phyloP scores from a whole-genome alignment of 2,329 filamentous ascomycete genomes.

The Venturia pyrina region DNA sequence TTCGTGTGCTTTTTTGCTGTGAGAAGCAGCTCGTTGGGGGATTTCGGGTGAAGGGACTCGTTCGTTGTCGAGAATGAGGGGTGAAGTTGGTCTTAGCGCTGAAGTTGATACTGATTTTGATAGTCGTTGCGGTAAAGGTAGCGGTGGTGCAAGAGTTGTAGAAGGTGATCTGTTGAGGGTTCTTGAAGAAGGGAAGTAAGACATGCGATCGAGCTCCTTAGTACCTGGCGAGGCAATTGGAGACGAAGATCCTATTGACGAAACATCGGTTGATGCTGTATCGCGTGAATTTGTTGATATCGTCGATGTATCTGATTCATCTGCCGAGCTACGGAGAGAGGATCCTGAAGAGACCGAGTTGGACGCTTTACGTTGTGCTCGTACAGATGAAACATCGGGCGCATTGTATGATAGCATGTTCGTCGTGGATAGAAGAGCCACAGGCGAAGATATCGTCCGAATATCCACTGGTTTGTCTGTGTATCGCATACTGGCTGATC shows the following conservation, averaged over 20 bases:
- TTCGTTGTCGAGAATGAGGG: background rate
- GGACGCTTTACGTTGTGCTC: constrained; percentile 17
- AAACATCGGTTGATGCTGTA: constrained; percentile 27
- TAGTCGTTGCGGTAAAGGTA: background rate
- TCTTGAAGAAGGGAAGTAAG: background rate
- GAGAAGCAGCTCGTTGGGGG: constrained; percentile 69
- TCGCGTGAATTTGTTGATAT: constrained; percentile 37
- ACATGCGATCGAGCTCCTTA: background rate
- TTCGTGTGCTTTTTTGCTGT: constrained; percentile 81
- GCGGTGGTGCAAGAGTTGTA: background rate
- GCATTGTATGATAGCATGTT: constrained; percentile 96
- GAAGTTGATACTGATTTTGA: constrained; percentile 27
- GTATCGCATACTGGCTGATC: constrained; percentile 37
- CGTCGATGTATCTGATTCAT: constrained; percentile 59
- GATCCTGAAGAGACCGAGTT: constrained; percentile 41
- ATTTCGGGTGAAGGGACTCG: constrained; percentile 48
- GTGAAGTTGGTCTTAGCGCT: constrained; percentile 18
- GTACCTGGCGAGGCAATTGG: constrained; percentile 23
- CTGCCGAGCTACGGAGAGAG: constrained; percentile 46
- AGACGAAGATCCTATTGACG: constrained; percentile 24
- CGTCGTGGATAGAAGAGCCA: constrained; percentile 84
- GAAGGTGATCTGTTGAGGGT: background rate
- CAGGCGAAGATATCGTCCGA: constrained; percentile 74
- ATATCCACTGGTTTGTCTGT: constrained; percentile 41
- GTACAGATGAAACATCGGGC: constrained; percentile 53